Percentiles rank a stretch among this genome's conserved stretches.
phyloP scores from a whole-genome alignment of 2,329 filamentous ascomycete genomes.

The Penicillium sp. region DNA sequence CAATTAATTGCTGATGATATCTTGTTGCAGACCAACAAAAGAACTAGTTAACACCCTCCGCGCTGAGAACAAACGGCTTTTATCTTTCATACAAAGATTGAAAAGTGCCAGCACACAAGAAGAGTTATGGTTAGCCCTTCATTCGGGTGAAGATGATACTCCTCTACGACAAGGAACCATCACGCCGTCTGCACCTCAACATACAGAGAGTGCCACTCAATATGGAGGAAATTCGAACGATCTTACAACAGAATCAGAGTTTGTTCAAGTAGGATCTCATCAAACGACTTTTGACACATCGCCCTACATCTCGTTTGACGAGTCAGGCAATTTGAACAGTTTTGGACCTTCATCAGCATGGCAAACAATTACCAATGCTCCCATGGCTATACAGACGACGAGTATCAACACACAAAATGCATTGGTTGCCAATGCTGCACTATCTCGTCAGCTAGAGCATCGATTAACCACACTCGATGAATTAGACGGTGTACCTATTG shows the following conservation, averaged over 20 bases:
- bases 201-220: background rate
- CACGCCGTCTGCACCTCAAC: background rate
- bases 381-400: background rate
- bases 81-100: background rate
- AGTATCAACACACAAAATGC: background rate
- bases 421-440: background rate
- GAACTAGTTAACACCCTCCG: background rate
- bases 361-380: background rate
- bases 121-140: background rate
- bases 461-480: background rate
- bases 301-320: background rate
- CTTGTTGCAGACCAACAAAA: background rate
- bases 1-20: too few species aligned
- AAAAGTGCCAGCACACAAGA: background rate
- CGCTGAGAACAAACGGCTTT: background rate
- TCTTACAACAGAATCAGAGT: background rate
- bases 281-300: background rate
- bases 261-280: background rate
- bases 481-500: slow-evolving; percentile 5
- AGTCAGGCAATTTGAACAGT: background rate
- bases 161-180: background rate
- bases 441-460: background rate
- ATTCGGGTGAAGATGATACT: background rate
- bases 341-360: slow-evolving; percentile 5
- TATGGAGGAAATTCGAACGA: background rate